Base-by-base conservation (phyloP, 1,139 yeast species). In the Yamadazyma aaseri region DNA sequence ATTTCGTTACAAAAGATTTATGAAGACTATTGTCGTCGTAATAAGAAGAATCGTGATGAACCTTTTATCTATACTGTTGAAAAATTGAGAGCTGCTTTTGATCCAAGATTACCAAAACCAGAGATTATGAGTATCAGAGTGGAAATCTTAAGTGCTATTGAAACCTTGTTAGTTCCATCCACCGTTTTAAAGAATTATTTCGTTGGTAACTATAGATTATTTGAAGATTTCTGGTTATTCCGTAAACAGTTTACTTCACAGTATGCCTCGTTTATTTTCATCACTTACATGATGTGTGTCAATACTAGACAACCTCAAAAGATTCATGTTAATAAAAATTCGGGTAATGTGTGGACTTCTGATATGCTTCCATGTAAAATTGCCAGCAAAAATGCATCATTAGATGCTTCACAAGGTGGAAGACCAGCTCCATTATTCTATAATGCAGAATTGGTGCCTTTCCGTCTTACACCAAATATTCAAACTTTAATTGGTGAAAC, bases 161-260 rank as follows among this genome's bases (percentile, higher is more conserved):
- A 92, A 59, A 75, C 95, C 1, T 66, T 84, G 51, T 72, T 87
- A 55, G 92, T 89, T 29, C 98, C 98, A 20, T 76, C 86, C 11
- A 83, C 89, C 2, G 83, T 92, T 17, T 66, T 92, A 69, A 81
- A 82, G 54, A 84, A 86, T 47, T 69, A 72, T 50, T 75, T 76
- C 46, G 60, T 82, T 38, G 72, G 72, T 3, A 65, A 82, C 32
- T 94, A 81, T 60, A 74, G 83, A 8, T 74, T 80, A 38, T 94
- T 85, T 58, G 97, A 86, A 56, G 97, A 92, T 53, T 92, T 90
- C 68, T 94, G 98, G 98, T 63, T 90, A 36, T 94, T 94, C 81
- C 77, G 97, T 44, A 90, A 90, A 52, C 96, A 89, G 54, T 94
- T 94, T 52, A 79, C 96, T 8, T 84, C 96, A 13, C 96, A 90